Base-by-base conservation (phyloP, 2,329 filamentous ascomycete species). In the Tolypocladium endophyticum region DNA sequence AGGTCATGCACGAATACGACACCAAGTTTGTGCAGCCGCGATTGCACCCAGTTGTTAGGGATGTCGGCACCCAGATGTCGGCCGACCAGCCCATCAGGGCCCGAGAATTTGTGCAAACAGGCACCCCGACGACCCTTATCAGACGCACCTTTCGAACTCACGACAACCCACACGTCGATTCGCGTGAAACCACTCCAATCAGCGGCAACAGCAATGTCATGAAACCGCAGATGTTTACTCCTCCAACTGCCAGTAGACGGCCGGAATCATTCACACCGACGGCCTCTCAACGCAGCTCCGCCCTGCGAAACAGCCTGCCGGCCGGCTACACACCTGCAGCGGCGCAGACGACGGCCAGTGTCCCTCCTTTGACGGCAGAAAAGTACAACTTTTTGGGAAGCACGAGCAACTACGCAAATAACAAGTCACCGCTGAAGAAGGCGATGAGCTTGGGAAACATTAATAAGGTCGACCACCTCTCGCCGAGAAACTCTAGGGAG, bases 1-100 rank as follows among this genome's bases (percentile, higher is more conserved):
- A 97, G 73, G 93, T 97, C 6, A 81, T 97, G 74, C 87, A 92
- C 71, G 94, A 99, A 74, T 99, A 99, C 70, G 91, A 97, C 70
- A 90, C 86, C 66, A 99, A 99, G 76, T 97, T 88, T 69, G 94
- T 99, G 1, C 91, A 95, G 68, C 94, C 94, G 2, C 83, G 87
- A 14, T 83, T 96, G n/a, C 89, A 95, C 66, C 89, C 88, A 9
- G 79, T 89, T 6, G 89, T 95, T 64, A 76, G 83, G 58, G 82
- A 85, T 84, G 91, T 93, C 1, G 89, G 85, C 7, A 94, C 89
- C 0, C 93, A 97, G 72, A 87, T 88, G 61, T 85, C 84, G 45
- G 73, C 75, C 54, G 77, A 80, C 20, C 73, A 77, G 11, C 73
- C 73, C 11, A 67, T 70, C 9, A 73, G 76, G 39, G 69, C 71